Conservation (phyloP, 257 asterid genomes). For the Thymus quinquecostatus region DNA sequence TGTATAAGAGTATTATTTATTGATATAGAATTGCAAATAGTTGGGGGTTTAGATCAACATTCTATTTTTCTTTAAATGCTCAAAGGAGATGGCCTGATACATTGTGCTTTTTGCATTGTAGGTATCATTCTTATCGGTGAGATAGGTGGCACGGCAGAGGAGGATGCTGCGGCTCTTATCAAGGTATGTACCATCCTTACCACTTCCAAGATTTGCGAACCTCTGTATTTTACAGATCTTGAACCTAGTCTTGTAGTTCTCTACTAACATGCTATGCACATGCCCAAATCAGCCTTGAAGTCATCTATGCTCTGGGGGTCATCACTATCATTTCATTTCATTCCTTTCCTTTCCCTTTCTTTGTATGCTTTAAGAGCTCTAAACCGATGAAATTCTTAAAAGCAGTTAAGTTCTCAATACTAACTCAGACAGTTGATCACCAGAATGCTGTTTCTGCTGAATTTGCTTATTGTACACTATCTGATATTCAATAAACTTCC, state of each 20-base stretch:
- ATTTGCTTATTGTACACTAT: not conserved
- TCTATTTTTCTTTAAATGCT: not conserved
- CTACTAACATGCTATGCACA: not conserved
- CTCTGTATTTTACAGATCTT: not conserved
- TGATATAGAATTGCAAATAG: not conserved
- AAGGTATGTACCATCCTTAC: conserved; percentile 51
- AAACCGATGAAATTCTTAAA: too few species aligned
- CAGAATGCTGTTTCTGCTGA: not conserved
- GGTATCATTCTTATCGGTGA: conserved; percentile 95
- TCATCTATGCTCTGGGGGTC: conserved; percentile 8
- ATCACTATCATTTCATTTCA: not conserved
- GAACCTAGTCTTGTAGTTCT: conserved; percentile 3
- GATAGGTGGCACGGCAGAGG: conserved; percentile 99
- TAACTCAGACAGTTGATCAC: not conserved
- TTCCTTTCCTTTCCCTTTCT: not conserved
- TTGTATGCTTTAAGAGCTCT: not conserved
- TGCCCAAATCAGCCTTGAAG: not conserved
- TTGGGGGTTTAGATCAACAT: not conserved
- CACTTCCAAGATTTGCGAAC: conserved; percentile 16
- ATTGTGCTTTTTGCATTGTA: conserved; percentile 38
- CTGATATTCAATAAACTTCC: not conserved
- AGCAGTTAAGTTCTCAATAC: not conserved
- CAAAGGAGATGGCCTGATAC: conserved; percentile 9
- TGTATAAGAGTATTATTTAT: not conserved
- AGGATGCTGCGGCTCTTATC: conserved; percentile 94